Base-by-base conservation (phyloP, 2,329 filamentous ascomycete genomes). In the Verticillium dahliae region DNA sequence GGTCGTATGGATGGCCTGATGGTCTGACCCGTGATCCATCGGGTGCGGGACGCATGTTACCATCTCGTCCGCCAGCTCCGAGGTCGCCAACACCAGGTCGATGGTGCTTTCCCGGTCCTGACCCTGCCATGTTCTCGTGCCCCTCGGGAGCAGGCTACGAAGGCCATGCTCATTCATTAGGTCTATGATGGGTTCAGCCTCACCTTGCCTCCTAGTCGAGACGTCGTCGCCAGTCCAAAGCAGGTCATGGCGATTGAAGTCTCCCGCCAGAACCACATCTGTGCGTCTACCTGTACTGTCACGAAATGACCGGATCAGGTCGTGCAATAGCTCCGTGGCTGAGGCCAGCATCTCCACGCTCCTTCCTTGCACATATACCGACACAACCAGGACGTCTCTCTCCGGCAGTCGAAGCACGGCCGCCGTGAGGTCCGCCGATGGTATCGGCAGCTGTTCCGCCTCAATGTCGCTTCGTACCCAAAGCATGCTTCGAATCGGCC, bases 121-220 rank as follows among this genome's bases (percentile, higher is more conserved):
- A 7, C 67, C 62, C 15, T 73, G 59, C 72, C 64, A 75, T 64
- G 67, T 75, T 62, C 74, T 76, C 37, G 67, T 75, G 15, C 41
- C 41, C n/a, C 41, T 6, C n/a, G 41, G 41, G 3, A 76, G 70
- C 37, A 76, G 62, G 65, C 73, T 75, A 18, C 61, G 60, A 1
- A 77, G 69, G 50, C 56, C 60, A 62, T 67, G 68, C 39, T 75
- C 66, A 62, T 62, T 70, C 65, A 76, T 76, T 3, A 76, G 64
- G 57, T 75, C 64, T 55, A 76, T 70, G 50, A 76, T 74, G 57
- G 57, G 64, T 56, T 75, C 68, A 27, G 68, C 74, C 67, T 76
- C 71, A n/a, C 74, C 73, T 63, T 77, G 65, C 59, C 70, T 69
- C 22, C 34, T 37, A 7, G 54, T 15, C 6, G 41, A 62, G n/a